These are phyloP conservation scores for Tricholomella constricta DNA, from an alignment of 768 basidiomycete species.

Conservation along the genomic window DNA sequence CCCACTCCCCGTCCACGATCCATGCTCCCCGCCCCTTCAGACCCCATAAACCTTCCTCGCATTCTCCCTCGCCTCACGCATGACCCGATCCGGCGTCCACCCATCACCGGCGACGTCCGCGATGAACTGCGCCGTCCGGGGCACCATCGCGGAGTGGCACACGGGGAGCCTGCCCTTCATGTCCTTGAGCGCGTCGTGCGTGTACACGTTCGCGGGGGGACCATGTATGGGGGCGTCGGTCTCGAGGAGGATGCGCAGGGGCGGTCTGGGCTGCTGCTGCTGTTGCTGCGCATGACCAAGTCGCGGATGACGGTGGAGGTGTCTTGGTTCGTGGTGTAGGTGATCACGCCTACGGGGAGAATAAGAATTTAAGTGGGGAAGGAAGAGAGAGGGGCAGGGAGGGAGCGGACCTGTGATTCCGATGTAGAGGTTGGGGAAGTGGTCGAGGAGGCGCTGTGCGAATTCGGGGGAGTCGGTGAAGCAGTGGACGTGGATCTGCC, in stretches of 20 bases:
- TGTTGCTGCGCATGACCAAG: conserved; percentile 35
- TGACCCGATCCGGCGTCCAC: conserved; percentile 59
- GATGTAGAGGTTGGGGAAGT: conserved; percentile 82
- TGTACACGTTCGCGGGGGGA: conserved; percentile 77
- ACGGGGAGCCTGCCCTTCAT: conserved; percentile 66
- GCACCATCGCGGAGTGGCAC: conserved; percentile 80
- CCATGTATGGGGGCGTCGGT: conserved; percentile 91
- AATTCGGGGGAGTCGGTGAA: conserved; percentile 83
- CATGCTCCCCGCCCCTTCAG: too few species aligned
- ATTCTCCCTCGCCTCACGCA: conserved; percentile 65
- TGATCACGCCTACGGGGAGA: conserved; percentile 68
- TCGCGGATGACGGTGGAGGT: conserved; percentile 68
- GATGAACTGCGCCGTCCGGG: conserved; percentile 82
- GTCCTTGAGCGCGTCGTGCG: conserved; percentile 40
- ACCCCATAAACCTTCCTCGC: conserved; percentile 64
- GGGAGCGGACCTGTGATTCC: conserved; percentile 67
- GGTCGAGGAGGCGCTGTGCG: conserved; percentile 65
- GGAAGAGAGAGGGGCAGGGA: neutral
- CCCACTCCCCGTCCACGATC: too few species aligned
- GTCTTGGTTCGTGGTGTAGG: conserved; percentile 74
- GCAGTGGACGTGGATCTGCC: conserved; percentile 83
- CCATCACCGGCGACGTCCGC: conserved; percentile 45
- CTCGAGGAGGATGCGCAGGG: conserved; percentile 65
- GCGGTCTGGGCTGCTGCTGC: conserved; percentile 21
- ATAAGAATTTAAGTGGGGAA: too few species aligned